phyloP scores from a whole-genome alignment of 2,329 filamentous ascomycete genomes.

The Xylaria sp. region DNA sequence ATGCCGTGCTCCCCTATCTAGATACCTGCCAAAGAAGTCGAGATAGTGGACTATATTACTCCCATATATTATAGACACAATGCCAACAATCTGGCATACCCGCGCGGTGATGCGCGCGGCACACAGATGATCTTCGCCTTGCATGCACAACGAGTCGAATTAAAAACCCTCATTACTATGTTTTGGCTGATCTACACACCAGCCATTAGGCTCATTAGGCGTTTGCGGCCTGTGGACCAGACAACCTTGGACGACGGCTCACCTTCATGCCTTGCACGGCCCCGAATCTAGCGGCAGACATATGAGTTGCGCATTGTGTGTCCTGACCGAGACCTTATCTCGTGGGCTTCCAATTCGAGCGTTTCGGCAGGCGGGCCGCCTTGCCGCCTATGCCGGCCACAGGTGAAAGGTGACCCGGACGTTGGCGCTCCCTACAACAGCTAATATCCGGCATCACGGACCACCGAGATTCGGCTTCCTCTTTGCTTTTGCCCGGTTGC shows the following conservation, averaged over 20 bases:
- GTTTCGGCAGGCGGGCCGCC: constrained; percentile 23
- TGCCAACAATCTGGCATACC: constrained; percentile 18
- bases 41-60: constrained; percentile 18
- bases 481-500: constrained; percentile 12
- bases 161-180: constrained; percentile 17
- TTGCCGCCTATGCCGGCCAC: constrained; percentile 19
- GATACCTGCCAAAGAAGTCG: constrained; percentile 12
- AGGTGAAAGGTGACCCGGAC: constrained; percentile 8
- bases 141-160: constrained; percentile 17
- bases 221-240: constrained; percentile 13
- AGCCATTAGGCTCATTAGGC: constrained; percentile 28
- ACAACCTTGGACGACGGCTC: neutral
- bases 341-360: neutral
- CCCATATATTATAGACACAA: constrained; percentile 4
- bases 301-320: constrained; percentile 10
- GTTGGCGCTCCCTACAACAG: constrained; percentile 20
- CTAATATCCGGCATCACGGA: constrained; percentile 27
- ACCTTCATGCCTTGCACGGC: neutral
- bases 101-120: constrained; percentile 24
- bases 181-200: constrained; percentile 26
- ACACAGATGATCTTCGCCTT: constrained; percentile 28
- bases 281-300: constrained; percentile 15
- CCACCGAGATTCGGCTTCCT: constrained; percentile 23
- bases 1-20: constrained; percentile 11
- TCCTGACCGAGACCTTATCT: constrained; percentile 22